phyloP scores from a whole-genome alignment of 164 flowering plant species.

The Nymphaea thermarum region DNA sequence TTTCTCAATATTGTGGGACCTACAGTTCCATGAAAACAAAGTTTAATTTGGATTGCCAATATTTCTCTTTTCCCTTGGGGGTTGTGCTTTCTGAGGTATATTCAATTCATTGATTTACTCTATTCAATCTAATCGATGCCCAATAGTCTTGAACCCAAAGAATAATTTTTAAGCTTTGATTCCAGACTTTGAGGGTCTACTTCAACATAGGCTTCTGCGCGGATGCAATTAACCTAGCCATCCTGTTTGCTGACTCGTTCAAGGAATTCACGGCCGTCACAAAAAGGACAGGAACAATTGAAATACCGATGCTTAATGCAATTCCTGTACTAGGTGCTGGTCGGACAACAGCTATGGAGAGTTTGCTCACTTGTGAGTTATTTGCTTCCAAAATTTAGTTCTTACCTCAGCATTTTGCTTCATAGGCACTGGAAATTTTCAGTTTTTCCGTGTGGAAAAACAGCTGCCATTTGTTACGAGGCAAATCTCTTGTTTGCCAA shows the following conservation, averaged over 20 bases:
- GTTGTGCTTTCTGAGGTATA: no score
- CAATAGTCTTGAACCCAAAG: no score
- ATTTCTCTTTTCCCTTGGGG: no score
- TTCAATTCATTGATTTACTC: no score
- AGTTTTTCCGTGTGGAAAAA: neutral
- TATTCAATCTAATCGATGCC: no score
- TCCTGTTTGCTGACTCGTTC: conserved; percentile 24
- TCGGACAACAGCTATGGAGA: conserved; percentile 42
- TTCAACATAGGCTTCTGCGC: conserved; percentile 29
- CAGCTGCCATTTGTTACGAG: neutral
- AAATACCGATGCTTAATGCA: conserved; percentile 44
- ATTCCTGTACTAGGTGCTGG: conserved; percentile 84
- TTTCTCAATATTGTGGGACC: no score
- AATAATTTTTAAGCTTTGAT: conserved; percentile 4
- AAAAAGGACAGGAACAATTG: neutral
- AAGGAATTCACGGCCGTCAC: conserved; percentile 21
- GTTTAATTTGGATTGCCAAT: no score
- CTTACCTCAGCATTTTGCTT: neutral
- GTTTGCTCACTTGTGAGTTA: conserved; percentile 67
- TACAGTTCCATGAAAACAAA: no score
- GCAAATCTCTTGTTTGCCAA: no score
- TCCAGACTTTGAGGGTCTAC: conserved; percentile 66
- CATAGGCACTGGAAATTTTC: neutral
- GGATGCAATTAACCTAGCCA: neutral
- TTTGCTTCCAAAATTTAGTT: conserved; percentile 32